phyloP scores from a whole-genome alignment of 2,329 filamentous ascomycete genomes.

The Mycocentrospora acerina region DNA sequence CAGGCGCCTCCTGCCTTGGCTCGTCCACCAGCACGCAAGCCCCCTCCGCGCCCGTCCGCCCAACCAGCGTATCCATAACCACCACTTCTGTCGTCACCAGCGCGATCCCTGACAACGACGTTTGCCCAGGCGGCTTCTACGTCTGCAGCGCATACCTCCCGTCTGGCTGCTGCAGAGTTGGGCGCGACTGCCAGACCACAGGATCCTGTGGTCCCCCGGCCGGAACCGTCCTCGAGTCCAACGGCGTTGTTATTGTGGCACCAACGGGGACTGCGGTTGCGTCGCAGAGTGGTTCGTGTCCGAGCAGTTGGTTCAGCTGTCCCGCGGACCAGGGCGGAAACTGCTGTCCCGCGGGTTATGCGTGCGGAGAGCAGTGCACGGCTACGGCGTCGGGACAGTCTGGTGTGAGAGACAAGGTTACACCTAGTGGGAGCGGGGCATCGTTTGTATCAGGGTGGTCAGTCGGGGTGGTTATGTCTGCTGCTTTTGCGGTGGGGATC shows the following conservation, averaged over 20 bases:
- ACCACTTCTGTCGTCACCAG: constrained; percentile 73
- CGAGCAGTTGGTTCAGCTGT: constrained; percentile 77
- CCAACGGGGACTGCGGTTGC: constrained; percentile 51
- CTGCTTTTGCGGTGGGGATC: constrained; percentile 34
- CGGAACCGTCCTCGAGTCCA: constrained; percentile 62
- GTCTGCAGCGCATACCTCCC: constrained; percentile 79
- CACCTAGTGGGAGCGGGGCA: constrained; percentile 42
- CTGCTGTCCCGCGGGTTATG: constrained; percentile 71
- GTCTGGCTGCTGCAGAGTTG: constrained; percentile 86
- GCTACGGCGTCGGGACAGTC: constrained; percentile 32
- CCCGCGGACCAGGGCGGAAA: constrained; percentile 67
- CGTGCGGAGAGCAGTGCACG: constrained; percentile 40
- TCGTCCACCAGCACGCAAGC: constrained; percentile 36
- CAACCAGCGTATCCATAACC: constrained; percentile 46
- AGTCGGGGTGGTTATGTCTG: constrained; percentile 31
- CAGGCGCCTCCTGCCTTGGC: constrained; percentile 42
- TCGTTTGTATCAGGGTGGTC: constrained; percentile 27
- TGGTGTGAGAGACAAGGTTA: constrained; percentile 37
- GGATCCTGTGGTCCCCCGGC: constrained; percentile 65
- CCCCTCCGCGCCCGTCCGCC: constrained; percentile 45
- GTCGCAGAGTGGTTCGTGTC: constrained; percentile 58
- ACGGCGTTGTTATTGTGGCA: constrained; percentile 71
- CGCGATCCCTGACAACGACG: constrained; percentile 66
- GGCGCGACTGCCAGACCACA: constrained; percentile 78
- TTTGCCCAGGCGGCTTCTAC: constrained; percentile 89